Base-by-base conservation (phyloP, 495 filamentous ascomycete genomes). In the Tetracladium setigerum region DNA sequence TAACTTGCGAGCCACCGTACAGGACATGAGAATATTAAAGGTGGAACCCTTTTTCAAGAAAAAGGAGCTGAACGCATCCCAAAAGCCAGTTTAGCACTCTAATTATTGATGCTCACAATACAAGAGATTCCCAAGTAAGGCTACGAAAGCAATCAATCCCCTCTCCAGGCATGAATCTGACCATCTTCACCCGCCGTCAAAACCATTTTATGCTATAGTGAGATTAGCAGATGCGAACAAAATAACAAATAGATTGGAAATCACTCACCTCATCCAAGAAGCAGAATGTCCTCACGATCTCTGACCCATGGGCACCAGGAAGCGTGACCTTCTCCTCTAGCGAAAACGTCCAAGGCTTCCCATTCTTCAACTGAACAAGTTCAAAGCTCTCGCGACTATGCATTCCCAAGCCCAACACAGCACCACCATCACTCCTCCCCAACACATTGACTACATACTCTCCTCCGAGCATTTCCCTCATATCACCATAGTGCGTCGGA, bases 141-240 rank as follows among this genome's bases (percentile, higher is more conserved):
- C n/a, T n/a, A n/a, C n/a, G 7, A 27, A 27, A 7, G 22, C 3
- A 27, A 27, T 55, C 38, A 60, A 7, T 55, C 44, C 16, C 53
- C 54, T 43, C 61, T 69, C 78, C 78, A 86, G n/a, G 73, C 77
- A 55, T 74, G 81, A 35, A 94, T 72, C 44, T 74, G 70, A 2
- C 87, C 84, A 62, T 92, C 87, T 61, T 94, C 87, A 14, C 87
- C 87, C 44, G 73, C 78, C 8, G 86, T 90, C 55, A 86, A 83
- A 9, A 91, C 77, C 12, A 74, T 76, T 56, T 80, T 73, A 47
- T 77, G 75, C 72, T 88, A 46, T 17, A 18, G 19, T 36, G 47
- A 40, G 3, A 53, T 62, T 46, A 59, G 52, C 30, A 31, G 42
- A 30, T 6, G 18, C 33, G 17, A 43, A 39, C 30, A 38, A 47